These are phyloP conservation scores for Oryza officinalis DNA, from an alignment of 176 grass and related monocot genomes.

Conservation along the genomic window DNA sequence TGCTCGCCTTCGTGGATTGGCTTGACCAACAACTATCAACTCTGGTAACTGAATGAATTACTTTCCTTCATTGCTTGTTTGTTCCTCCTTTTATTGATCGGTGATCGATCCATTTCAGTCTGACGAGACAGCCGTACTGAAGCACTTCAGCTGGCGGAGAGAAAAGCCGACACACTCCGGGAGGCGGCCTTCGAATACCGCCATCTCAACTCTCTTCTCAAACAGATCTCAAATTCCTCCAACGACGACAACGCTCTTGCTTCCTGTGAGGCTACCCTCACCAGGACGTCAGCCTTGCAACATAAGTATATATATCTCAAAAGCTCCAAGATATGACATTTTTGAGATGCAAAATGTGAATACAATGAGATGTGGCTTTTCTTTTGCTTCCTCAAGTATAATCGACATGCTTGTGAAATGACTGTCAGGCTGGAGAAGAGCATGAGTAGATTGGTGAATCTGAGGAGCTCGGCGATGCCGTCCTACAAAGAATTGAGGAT, in stretches of 20 bases:
- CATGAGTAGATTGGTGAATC: slow-evolving; percentile 59
- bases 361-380: neutral
- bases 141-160: slow-evolving; percentile 75
- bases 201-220: slow-evolving; percentile 39
- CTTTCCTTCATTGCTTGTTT: neutral
- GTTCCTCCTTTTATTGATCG: neutral
- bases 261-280: slow-evolving; percentile 45
- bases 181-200: slow-evolving; percentile 62
- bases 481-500: slow-evolving; percentile 80
- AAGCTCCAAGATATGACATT: neutral
- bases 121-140: slow-evolving; percentile 65
- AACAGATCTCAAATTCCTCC: slow-evolving; percentile 32
- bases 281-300: slow-evolving; percentile 47
- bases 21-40: slow-evolving; percentile 57
- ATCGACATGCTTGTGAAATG: neutral
- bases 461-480: slow-evolving; percentile 56
- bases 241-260: slow-evolving; percentile 16
- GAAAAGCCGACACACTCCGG: slow-evolving; percentile 54
- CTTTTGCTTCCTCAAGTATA: neutral
- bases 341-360: no score
- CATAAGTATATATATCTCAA: slow-evolving; percentile 40
- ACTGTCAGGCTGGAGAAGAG: slow-evolving; percentile 75
- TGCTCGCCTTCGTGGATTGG: slow-evolving; percentile 64
- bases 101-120: slow-evolving; percentile 19
- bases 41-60: slow-evolving; percentile 28